A percentile compares a stretch with the other conserved stretches of the same genome.
These are phyloP conservation scores for Ricinus communis DNA, from an alignment of 345 rosid genomes.

Conservation along the genomic window DNA sequence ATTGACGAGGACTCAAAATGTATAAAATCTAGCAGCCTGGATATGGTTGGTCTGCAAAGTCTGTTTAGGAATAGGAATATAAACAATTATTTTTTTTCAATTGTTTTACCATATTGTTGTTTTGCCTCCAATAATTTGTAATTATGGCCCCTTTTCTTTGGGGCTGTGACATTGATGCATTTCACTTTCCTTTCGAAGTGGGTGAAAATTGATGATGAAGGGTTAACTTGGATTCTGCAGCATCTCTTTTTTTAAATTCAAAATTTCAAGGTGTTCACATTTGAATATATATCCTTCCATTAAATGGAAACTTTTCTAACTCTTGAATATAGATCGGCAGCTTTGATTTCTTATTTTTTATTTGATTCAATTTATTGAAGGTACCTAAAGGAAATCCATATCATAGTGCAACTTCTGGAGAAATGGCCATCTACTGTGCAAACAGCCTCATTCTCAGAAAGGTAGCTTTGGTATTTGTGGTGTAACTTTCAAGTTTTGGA, in stretches of 20 bases:
- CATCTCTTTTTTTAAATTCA: no score
- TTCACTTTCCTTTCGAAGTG: no score
- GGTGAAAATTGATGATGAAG: no score
- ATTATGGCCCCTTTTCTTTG: no score
- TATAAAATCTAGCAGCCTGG: neutral
- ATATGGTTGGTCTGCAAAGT: neutral
- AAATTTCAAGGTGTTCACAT: no score
- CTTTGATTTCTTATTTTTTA: neutral
- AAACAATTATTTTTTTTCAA: neutral
- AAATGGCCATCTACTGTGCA: slow-evolving; percentile 82
- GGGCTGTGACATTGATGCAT: no score
- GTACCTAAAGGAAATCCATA: slow-evolving; percentile 93
- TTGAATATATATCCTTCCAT: no score
- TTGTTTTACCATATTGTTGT: neutral
- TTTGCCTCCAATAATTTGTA: no score
- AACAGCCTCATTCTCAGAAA: slow-evolving; percentile 68
- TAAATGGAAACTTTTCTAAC: neutral
- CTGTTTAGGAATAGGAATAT: neutral
- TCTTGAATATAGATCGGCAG: neutral
- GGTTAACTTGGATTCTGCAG: no score
- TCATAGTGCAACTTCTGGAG: slow-evolving; percentile 96
- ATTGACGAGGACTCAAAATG: no score
- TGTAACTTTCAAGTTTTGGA: neutral
- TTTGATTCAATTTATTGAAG: slow-evolving; percentile 34
- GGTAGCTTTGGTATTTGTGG: slow-evolving; percentile 27